Conservation (phyloP, 2,329 filamentous ascomycete species). For the Chrysoporthe deuterocubensis region DNA sequence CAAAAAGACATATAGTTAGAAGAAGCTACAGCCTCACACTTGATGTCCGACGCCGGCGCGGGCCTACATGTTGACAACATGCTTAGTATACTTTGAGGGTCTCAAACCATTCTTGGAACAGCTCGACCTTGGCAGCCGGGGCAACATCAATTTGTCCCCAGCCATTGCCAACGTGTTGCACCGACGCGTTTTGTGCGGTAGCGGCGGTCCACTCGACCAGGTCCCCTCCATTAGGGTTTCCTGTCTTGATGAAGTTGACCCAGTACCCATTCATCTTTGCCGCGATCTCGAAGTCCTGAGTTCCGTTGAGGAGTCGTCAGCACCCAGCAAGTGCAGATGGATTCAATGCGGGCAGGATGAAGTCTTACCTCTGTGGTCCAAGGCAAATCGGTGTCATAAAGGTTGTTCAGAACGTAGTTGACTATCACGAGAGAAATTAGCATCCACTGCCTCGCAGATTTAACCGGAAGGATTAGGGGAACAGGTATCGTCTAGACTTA, state of each 20-base stretch:
- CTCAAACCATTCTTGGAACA: conserved; percentile 28
- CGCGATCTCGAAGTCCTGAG: conserved; percentile 15
- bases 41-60: too few species aligned
- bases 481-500: neutral
- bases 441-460: neutral
- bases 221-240: conserved; percentile 17
- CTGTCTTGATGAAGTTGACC: conserved; percentile 19
- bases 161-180: conserved; percentile 27
- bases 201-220: conserved; percentile 25
- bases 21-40: too few species aligned
- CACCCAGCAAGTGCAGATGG: too few species aligned
- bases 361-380: conserved; percentile 1
- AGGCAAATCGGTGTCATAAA: conserved; percentile 33
- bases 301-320: too few species aligned
- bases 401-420: conserved; percentile 42
- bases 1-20: too few species aligned
- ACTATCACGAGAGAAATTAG: conserved; percentile 26
- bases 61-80: neutral
- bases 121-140: conserved; percentile 20
- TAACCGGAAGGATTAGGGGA: neutral
- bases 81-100: conserved; percentile 8
- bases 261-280: conserved; percentile 23
- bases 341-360: too few species aligned
- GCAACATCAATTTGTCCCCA: conserved; percentile 27
- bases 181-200: conserved; percentile 19